These are phyloP conservation scores for Stagonosporopsis cucurbitacearum DNA, from an alignment of 2,329 filamentous ascomycete genomes.

Conservation along the genomic window DNA sequence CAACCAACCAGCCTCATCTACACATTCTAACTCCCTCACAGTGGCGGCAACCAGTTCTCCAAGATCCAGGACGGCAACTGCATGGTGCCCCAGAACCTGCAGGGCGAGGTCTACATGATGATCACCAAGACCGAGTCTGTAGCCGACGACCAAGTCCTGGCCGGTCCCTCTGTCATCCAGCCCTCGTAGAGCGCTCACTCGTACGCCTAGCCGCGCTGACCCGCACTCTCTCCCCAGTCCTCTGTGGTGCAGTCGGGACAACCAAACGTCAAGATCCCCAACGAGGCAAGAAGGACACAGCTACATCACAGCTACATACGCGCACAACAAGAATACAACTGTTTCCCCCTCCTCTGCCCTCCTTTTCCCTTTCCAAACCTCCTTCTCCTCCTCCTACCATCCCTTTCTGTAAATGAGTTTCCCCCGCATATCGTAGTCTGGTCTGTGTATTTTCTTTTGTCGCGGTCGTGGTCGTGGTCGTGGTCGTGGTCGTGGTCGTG, in stretches of 20 bases:
- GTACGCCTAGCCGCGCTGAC: background rate
- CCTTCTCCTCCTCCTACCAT: slow-evolving; percentile 16
- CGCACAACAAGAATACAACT: background rate
- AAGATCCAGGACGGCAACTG: slow-evolving; percentile 64
- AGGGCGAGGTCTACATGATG: slow-evolving; percentile 71
- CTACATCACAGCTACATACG: too few species aligned
- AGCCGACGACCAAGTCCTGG: slow-evolving; percentile 62
- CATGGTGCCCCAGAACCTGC: slow-evolving; percentile 66
- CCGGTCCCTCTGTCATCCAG: slow-evolving; percentile 55
- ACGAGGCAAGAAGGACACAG: background rate
- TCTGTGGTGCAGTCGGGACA: background rate
- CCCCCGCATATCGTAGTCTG: slow-evolving; percentile 8
- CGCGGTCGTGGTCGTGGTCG: too few species aligned
- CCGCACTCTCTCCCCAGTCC: background rate
- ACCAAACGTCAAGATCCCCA: background rate
- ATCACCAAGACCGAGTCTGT: slow-evolving; percentile 60
- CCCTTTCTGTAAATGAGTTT: slow-evolving; percentile 25
- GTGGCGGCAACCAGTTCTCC: slow-evolving; percentile 58
- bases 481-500: background rate
- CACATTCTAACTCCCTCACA: slow-evolving; percentile 32
- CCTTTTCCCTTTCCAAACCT: background rate
- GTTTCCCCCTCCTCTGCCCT: background rate
- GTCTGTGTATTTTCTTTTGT: too few species aligned
- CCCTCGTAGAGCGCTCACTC: slow-evolving; percentile 37
- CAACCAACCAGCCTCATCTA: slow-evolving; percentile 32